phyloP scores from a whole-genome alignment of 257 asterid genomes.

The Solanum clarkiae region DNA sequence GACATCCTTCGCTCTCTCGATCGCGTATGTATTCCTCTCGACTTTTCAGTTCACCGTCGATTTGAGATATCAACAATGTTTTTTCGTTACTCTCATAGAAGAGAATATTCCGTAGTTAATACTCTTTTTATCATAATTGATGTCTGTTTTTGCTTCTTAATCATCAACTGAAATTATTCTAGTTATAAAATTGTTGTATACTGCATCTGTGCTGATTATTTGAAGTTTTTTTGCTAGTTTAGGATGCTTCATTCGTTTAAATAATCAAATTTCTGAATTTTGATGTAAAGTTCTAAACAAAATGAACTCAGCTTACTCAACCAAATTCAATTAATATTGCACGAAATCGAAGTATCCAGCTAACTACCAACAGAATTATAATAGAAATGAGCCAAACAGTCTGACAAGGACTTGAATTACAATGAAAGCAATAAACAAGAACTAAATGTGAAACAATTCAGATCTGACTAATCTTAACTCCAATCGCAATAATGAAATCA shows the following conservation, averaged over 20 bases:
- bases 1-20: slow-evolving; percentile 64
- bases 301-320: background rate
- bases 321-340: background rate
- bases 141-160: background rate
- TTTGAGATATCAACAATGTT: background rate
- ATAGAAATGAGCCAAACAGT: background rate
- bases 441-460: background rate
- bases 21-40: slow-evolving; percentile 30
- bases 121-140: background rate
- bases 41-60: background rate
- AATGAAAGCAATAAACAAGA: background rate
- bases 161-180: background rate
- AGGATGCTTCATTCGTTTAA: too few relatives aligned
- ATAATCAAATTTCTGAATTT: too few relatives aligned
- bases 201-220: background rate
- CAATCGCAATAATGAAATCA: background rate
- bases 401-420: background rate
- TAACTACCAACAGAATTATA: background rate
- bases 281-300: too few relatives aligned
- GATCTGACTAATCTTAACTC: background rate
- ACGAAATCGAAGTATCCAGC: background rate
- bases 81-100: background rate
- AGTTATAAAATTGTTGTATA: background rate
- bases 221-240: background rate
- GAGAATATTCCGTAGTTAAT: background rate